A percentile compares a stretch with the other conserved stretches of the same genome.
These are phyloP conservation scores for Monosporascus sp. DNA, from an alignment of 2,329 filamentous ascomycete species.

Conservation along the genomic window DNA sequence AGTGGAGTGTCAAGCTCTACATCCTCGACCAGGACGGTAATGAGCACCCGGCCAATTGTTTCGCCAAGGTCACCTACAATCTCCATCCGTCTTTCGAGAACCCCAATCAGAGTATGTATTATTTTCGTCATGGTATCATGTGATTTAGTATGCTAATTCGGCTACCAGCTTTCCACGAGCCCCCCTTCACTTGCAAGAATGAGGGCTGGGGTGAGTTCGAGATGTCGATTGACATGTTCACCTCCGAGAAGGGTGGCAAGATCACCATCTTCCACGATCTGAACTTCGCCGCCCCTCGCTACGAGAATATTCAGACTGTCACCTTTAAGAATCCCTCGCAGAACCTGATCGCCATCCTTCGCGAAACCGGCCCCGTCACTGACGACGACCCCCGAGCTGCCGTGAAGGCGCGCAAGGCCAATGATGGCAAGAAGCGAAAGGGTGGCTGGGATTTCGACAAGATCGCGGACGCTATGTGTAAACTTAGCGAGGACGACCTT, in stretches of 20 bases:
- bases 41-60: slow-evolving; percentile 75
- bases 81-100: slow-evolving; percentile 92
- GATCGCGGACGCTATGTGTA: slow-evolving; percentile 84
- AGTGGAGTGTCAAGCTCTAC: slow-evolving; percentile 84
- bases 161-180: slow-evolving; percentile 65
- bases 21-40: slow-evolving; percentile 82
- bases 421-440: slow-evolving; percentile 71
- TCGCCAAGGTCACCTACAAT: slow-evolving; percentile 89
- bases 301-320: slow-evolving; percentile 77
- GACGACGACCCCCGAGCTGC: slow-evolving; percentile 61
- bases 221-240: slow-evolving; percentile 78
- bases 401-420: slow-evolving; percentile 52
- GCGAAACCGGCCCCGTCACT: slow-evolving; percentile 77
- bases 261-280: slow-evolving; percentile 79
- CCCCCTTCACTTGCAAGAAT: slow-evolving; percentile 85
- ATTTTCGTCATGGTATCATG: not conserved
- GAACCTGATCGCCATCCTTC: slow-evolving; percentile 70
- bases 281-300: slow-evolving; percentile 77
- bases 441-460: slow-evolving; percentile 84
- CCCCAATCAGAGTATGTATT: slow-evolving; percentile 70
- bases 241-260: slow-evolving; percentile 80
- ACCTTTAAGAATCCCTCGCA: slow-evolving; percentile 91
- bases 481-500: slow-evolving; percentile 87
- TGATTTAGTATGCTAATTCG: not conserved
- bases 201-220: slow-evolving; percentile 99